Percentiles rank a stretch among this genome's conserved stretches.
Conservation (phyloP, 495 filamentous ascomycete species). For the Hyaloscypha bicolor region DNA sequence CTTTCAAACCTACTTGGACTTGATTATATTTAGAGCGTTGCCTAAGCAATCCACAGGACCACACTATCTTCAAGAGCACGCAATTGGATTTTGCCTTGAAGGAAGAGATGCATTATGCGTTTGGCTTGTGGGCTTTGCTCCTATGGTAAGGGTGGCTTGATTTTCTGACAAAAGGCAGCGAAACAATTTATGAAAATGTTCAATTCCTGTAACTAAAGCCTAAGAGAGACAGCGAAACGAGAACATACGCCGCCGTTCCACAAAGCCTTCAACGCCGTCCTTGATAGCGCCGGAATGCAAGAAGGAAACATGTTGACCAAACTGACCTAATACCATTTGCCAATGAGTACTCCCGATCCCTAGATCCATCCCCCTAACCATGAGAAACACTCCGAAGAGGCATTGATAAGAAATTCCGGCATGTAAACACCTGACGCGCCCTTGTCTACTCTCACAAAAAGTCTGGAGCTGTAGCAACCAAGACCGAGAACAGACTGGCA, state of each 20-base stretch:
- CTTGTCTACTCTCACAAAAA: constrained; percentile 21
- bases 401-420: constrained; percentile 2
- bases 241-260: constrained; percentile 22
- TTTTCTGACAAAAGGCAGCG: not conserved
- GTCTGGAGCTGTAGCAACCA: constrained; percentile 48
- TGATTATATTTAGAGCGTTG: too few species aligned
- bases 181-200: constrained; percentile 5
- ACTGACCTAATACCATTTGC: constrained; percentile 14
- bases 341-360: constrained; percentile 17
- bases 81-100: too few species aligned
- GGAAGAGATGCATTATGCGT: too few species aligned
- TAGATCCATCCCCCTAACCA: constrained; percentile 6
- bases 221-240: constrained; percentile 10
- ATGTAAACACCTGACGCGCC: not conserved
- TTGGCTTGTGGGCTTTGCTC: too few species aligned
- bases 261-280: constrained; percentile 20
- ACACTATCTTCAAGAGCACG: too few species aligned
- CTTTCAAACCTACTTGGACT: too few species aligned
- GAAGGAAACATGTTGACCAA: constrained; percentile 17
- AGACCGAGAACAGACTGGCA: constrained; percentile 38
- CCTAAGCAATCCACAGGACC: too few species aligned
- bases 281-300: constrained; percentile 28
- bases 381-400: constrained; percentile 2
- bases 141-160: not conserved
- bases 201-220: constrained; percentile 25